A percentile compares a stretch with the other conserved stretches of the same genome.
phyloP scores from a whole-genome alignment of 805 yeast species.

The Yarrowia porcina region DNA sequence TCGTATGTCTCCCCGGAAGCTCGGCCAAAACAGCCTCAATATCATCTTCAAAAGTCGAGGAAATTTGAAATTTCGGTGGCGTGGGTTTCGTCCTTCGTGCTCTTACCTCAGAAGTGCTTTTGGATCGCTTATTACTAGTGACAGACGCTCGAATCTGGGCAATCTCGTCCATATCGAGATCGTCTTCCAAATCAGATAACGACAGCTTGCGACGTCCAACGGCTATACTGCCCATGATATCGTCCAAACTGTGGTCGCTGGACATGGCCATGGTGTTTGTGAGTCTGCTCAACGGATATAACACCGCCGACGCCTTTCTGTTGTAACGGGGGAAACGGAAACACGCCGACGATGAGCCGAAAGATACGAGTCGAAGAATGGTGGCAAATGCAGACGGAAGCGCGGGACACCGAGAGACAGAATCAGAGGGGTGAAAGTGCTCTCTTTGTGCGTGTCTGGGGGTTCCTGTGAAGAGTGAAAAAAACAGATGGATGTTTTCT shows the following conservation, averaged over 20 bases:
- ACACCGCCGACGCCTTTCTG: slow-evolving; percentile 10
- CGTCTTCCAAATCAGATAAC: background rate
- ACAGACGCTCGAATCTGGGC: background rate
- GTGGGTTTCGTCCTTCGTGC: no score
- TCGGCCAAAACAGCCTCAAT: slow-evolving; percentile 11
- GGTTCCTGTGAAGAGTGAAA: background rate
- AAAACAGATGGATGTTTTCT: background rate
- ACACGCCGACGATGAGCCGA: slow-evolving; percentile 22
- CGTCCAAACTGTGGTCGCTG: slow-evolving; percentile 12
- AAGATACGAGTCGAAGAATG: slow-evolving; percentile 1
- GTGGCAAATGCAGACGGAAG: background rate
- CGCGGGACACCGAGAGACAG: background rate
- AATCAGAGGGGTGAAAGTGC: background rate
- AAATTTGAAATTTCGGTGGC: background rate
- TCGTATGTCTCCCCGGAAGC: no score
- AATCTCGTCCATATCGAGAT: background rate
- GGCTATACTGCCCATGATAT: slow-evolving; percentile 3
- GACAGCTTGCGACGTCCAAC: background rate
- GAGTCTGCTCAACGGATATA: background rate
- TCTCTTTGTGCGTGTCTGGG: background rate
- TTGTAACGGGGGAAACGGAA: background rate
- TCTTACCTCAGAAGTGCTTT: background rate
- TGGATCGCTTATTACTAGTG: background rate
- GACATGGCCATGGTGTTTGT: background rate
- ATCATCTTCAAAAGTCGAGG: slow-evolving; percentile 10